Percentiles rank a stretch among this genome's conserved stretches.
These are phyloP conservation scores for Tuber melanosporum DNA, from an alignment of 495 filamentous ascomycete genomes.

Conservation along the genomic window DNA sequence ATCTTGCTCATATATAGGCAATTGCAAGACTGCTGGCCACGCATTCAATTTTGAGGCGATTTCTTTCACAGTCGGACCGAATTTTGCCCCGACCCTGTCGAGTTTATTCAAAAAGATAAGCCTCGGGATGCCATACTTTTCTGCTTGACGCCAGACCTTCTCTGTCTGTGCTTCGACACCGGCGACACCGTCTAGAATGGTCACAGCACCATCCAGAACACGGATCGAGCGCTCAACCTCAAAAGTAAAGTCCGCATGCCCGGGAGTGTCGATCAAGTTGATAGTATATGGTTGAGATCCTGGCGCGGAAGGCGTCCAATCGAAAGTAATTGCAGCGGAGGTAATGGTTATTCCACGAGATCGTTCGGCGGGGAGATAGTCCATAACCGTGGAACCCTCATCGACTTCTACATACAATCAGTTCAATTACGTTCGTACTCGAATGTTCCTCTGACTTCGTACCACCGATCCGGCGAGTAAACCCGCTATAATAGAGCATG, in stretches of 20 bases:
- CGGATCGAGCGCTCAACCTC: constrained; percentile 90
- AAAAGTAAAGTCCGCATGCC: constrained; percentile 97
- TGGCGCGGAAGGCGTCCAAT: constrained; percentile 61
- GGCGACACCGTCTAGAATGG: constrained; percentile 92
- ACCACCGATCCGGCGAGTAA: constrained; percentile 79
- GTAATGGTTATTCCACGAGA: constrained; percentile 96
- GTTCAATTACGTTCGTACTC: not conserved
- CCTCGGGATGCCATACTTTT: constrained; percentile 73
- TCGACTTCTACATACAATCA: constrained; percentile 65
- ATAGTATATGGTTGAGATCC: constrained; percentile 56
- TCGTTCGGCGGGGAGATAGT: constrained; percentile 92
- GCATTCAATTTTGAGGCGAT: constrained; percentile 69
- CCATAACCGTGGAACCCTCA: constrained; percentile 92
- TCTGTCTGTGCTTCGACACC: constrained; percentile 98
- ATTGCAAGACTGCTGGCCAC: constrained; percentile 87
- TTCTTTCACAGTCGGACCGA: constrained; percentile 78
- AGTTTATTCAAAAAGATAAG: constrained; percentile 94
- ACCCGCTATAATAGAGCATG: constrained; percentile 96
- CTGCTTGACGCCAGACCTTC: constrained; percentile 90
- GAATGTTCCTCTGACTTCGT: constrained; percentile 30
- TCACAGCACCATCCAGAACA: constrained; percentile 89
- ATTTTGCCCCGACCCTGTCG: constrained; percentile 87
- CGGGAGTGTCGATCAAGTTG: constrained; percentile 95
- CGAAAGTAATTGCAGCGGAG: constrained; percentile 91
- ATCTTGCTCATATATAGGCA: constrained; percentile 72